Evolutionary conservation across 2,329 filamentous ascomycete genomes (phyloP).

Genomic region (Colletotrichum phormii): DNA sequence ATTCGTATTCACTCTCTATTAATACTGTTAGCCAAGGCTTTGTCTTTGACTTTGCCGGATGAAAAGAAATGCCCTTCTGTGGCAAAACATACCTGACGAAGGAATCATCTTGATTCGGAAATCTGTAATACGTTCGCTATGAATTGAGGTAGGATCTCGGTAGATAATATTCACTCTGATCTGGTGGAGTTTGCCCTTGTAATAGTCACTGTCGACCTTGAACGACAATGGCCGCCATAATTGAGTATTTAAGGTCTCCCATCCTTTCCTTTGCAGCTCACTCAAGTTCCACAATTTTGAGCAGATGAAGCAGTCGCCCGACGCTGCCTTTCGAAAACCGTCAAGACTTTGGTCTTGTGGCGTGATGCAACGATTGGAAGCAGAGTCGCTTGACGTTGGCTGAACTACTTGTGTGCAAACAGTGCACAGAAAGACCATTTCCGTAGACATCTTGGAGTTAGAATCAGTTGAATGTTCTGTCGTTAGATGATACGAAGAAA

Average conservation of each 20-base stretch:
- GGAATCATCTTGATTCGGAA: background rate
- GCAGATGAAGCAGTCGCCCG: background rate
- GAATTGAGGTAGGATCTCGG: background rate
- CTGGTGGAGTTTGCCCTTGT: background rate
- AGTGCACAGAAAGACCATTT: background rate
- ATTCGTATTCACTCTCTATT: background rate
- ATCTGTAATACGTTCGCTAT: fast-evolving
- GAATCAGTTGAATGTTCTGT: background rate
- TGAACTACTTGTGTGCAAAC: background rate
- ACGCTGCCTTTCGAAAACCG: background rate
- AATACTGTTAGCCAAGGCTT: fast-evolving
- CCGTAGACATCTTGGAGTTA: background rate
- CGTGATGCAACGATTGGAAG: background rate
- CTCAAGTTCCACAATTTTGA: background rate
- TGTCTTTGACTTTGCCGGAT: no score
- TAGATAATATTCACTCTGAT: background rate
- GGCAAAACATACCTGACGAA: background rate
- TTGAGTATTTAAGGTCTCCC: background rate
- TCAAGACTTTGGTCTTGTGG: background rate
- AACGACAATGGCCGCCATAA: background rate
- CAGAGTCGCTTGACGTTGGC: background rate
- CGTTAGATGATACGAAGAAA: no score
- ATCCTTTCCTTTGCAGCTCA: background rate
- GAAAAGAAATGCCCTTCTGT: no score
- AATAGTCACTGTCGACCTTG: background rate